A percentile compares a stretch with the other conserved stretches of the same genome.
Evolutionary conservation across 768 basidiomycete species (phyloP).

Genomic region (Piloderma croceum): DNA sequence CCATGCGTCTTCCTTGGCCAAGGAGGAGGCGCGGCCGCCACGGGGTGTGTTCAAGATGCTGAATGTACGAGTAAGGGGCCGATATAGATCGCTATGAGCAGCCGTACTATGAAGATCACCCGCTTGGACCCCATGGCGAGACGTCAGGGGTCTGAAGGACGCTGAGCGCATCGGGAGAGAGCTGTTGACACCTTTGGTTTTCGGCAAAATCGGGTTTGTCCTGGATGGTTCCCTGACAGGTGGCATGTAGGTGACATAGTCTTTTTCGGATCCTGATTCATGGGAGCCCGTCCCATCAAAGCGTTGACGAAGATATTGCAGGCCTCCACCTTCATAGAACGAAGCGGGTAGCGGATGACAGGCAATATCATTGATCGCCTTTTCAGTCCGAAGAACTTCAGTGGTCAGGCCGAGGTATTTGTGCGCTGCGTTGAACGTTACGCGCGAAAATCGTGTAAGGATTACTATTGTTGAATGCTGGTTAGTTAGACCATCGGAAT

Average conservation of each 20-base stretch:
- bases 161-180: conserved; percentile 8
- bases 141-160: conserved; percentile 16
- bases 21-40: conserved; percentile 26
- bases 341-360: conserved; percentile 88
- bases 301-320: conserved; percentile 85
- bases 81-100: conserved; percentile 42
- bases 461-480: conserved; percentile 53
- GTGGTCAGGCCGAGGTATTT: conserved; percentile 92
- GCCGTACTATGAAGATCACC: conserved; percentile 69
- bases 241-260: conserved; percentile 44
- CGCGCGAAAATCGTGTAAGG: conserved; percentile 90
- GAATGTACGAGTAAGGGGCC: conserved; percentile 41
- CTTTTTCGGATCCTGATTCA: conserved; percentile 43
- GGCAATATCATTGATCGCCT: conserved; percentile 94
- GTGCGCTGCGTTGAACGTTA: conserved; percentile 97
- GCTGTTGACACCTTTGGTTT: conserved; percentile 18
- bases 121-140: conserved; percentile 63
- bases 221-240: conserved; percentile 8
- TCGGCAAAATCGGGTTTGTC: not conserved
- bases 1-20: conserved; percentile 19
- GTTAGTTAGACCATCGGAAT: conserved; percentile 4
- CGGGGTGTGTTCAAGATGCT: conserved; percentile 49
- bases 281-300: conserved; percentile 58
- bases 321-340: conserved; percentile 90
- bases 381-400: conserved; percentile 94